These are phyloP conservation scores for Cytospora piceicola DNA, from an alignment of 2,329 filamentous ascomycete genomes.

Conservation along the genomic window DNA sequence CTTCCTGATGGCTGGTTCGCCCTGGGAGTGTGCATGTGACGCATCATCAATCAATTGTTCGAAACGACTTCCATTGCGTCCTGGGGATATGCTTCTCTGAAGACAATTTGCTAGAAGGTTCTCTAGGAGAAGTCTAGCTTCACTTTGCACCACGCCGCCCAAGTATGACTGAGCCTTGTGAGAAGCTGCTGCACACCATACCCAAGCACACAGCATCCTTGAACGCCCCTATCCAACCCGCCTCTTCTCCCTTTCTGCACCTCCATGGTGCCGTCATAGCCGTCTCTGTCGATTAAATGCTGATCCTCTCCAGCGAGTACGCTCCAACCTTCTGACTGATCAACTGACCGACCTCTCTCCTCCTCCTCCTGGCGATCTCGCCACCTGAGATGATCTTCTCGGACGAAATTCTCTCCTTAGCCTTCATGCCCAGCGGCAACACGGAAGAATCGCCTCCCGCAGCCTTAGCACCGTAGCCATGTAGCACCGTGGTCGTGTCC, in stretches of 20 bases:
- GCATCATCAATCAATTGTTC: background rate
- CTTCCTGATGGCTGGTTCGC: background rate
- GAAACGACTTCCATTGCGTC: background rate
- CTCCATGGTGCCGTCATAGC: constrained; percentile 23
- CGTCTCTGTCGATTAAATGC: constrained; percentile 53
- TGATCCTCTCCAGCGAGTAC: constrained; percentile 81
- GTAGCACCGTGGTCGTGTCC: constrained; percentile 10
- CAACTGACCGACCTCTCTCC: constrained; percentile 75
- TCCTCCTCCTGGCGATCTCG: constrained; percentile 69
- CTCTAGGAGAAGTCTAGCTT: constrained; percentile 1
- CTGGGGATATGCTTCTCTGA: background rate
- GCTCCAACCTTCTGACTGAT: constrained; percentile 78
- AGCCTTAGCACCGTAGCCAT: constrained; percentile 13
- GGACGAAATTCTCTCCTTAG: constrained; percentile 52
- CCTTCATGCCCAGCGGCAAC: constrained; percentile 75
- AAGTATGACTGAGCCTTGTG: background rate
- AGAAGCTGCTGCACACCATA: constrained; percentile 13
- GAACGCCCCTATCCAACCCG: background rate
- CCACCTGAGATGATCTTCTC: constrained; percentile 70
- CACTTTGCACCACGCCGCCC: background rate
- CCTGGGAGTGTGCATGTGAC: background rate
- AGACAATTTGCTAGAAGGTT: background rate
- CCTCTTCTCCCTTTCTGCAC: constrained; percentile 15
- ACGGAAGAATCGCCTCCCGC: constrained; percentile 49
- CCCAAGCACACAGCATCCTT: constrained; percentile 1